Base-by-base conservation (phyloP, 495 filamentous ascomycete genomes). In the Baudoinia panamericana region DNA sequence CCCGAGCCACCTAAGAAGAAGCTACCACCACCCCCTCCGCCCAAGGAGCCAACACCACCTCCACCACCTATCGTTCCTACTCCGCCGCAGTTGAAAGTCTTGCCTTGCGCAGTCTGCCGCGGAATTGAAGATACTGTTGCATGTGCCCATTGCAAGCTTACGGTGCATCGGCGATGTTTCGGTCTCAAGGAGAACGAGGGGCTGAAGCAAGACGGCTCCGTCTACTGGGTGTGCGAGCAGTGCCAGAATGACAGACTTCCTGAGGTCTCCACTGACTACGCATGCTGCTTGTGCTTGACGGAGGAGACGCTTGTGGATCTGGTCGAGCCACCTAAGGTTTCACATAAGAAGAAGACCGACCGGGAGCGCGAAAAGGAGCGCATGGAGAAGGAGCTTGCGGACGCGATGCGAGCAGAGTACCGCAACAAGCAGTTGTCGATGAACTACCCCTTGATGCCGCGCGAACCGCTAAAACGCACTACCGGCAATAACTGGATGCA, bases 401-500 rank as follows among this genome's bases (percentile, higher is more conserved):
- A 69, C 9, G 76, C 76, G 48, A 78, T 74, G 1, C 79, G 76
- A 36, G 78, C 84, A 15, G 75, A 78, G 33, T 93, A 93, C 54
- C 73, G 74, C 10, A 82, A 80, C 54, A 75, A 73, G 50, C 92
- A 99, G 57, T 74, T 82, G 52, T 78, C 84, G 19, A 67, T 72
- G 53, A 82, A 80, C 43, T 80, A 84, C 33, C 87, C 92, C 3
- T 60, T 79, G 17, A 72, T 81, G 51, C 90, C 90, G 20, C 82
- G 92, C 13, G 90, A 96, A 51, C 78, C 90, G 3, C 61, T 99
- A 38, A 99, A 99, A 64, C 70, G 82, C 21, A 99, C 90, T 0
- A 75, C 78, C 7, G 80, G 84, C 42, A 95, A 95, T 60, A 95
- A 96, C 52, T 99, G 90, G 90, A 82, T 93, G n/a, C 90, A 99